These are phyloP conservation scores for Incumbomyces delicatus DNA, from an alignment of 2,329 filamentous ascomycete species.

Conservation along the genomic window DNA sequence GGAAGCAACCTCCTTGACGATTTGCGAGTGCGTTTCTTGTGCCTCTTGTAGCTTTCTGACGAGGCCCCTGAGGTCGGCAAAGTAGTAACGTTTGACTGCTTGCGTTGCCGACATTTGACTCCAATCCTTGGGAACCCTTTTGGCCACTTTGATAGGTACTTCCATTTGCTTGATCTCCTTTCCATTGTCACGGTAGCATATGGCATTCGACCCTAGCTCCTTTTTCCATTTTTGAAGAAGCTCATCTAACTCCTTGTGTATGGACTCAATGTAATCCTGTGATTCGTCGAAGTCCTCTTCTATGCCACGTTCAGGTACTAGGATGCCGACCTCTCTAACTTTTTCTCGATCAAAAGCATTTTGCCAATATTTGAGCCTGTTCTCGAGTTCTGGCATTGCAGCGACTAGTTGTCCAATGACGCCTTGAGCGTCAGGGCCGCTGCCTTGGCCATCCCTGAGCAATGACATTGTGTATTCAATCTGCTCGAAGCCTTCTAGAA, in stretches of 20 bases:
- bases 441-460: conserved; percentile 59
- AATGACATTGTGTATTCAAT: conserved; percentile 90
- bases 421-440: conserved; percentile 48
- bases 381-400: conserved; percentile 73
- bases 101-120: conserved; percentile 93
- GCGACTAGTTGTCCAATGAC: conserved; percentile 74
- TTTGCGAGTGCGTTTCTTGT: conserved; percentile 85
- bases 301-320: conserved; percentile 77
- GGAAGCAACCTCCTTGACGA: conserved; percentile 73
- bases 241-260: conserved; percentile 61
- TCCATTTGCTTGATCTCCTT: conserved; percentile 98
- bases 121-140: conserved; percentile 74
- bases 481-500: conserved; percentile 93
- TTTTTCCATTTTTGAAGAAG: conserved; percentile 63
- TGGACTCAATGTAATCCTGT: conserved; percentile 62
- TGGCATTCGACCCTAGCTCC: conserved; percentile 61
- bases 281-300: conserved; percentile 89
- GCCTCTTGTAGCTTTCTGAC: conserved; percentile 86
- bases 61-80: conserved; percentile 66
- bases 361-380: conserved; percentile 74
- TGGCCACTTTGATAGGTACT: conserved; percentile 66
- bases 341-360: conserved; percentile 77
- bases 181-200: conserved; percentile 74
- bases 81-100: conserved; percentile 89
- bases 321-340: conserved; percentile 67